Base-by-base conservation (phyloP, 306 rosid genomes). In the Chamaecrista fasciculata region DNA sequence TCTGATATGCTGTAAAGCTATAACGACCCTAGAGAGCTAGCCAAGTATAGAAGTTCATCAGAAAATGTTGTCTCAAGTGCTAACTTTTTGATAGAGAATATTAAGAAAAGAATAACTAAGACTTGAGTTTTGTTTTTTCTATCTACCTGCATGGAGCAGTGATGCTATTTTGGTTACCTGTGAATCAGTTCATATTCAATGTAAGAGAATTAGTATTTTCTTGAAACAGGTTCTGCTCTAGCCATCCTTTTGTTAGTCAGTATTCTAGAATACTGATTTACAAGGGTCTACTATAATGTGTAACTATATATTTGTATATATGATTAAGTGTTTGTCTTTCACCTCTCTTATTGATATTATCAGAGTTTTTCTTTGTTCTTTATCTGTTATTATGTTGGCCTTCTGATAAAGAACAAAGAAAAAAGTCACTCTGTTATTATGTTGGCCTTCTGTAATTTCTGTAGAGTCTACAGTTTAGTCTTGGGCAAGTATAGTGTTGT, bases 1-100 rank as follows among this genome's bases (percentile, higher is more conserved):
- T 88, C 96, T 56, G 87, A 79, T 50, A 71, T 85, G 81, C 79
- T 93, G 65, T 86, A 90, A 81, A 69, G 76, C 76, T 75, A 80
- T 69, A 73, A 79, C 12, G 79, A 86, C 80, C 97, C 92, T 28
- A 77, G 90, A 50, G 85, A 85, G 69, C 80, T 90, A 49, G 86
- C 66, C 12, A 86, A 80, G 72, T 37, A 36, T 63, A 78, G 84
- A 84, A 73, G 67, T 62, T 71, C 81, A 9, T 80, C 82, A 8
- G 80, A 77, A 56, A 70, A 78, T 73, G 79, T 66, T 39, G 80
- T 80, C 66, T 81, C 83, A 24, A 75, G 33, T 14, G 84, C 86
- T 25, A 85, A 82, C 61, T 66, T 14, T 76, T 73, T 82, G 84
- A 81, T 82, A 47, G 84, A 85, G 72, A 82, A 77, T 64, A 80